These are phyloP conservation scores for Meyerozyma carpophila DNA, from an alignment of 1,139 yeast genomes.

Conservation along the genomic window DNA sequence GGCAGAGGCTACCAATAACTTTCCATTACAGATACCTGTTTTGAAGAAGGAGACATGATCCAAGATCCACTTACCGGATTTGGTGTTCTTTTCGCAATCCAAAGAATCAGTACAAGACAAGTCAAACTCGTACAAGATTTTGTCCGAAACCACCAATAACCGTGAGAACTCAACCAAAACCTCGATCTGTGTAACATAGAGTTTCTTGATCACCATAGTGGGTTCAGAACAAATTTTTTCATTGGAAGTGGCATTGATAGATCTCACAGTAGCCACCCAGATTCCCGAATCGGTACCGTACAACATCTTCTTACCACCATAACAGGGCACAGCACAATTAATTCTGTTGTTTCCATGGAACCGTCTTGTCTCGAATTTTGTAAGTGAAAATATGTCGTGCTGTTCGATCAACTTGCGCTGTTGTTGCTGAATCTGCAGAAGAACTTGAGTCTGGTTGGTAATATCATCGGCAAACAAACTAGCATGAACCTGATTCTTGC, in stretches of 20 bases:
- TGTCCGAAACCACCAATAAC: conserved; percentile 76
- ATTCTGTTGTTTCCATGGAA: conserved; percentile 70
- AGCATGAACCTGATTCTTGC: conserved; percentile 40
- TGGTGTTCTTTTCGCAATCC: conserved; percentile 63
- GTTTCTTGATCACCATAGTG: conserved; percentile 67
- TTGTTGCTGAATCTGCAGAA: conserved; percentile 75
- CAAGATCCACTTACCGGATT: conserved; percentile 73
- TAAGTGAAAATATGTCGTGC: conserved; percentile 75
- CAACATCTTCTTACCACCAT: conserved; percentile 85
- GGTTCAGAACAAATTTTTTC: conserved; percentile 64
- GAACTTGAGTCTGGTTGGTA: conserved; percentile 69
- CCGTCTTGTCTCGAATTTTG: conserved; percentile 66
- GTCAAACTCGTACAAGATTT: conserved; percentile 78
- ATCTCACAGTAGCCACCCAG: conserved; percentile 64
- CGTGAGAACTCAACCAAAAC: conserved; percentile 90
- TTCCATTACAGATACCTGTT: conserved; percentile 88
- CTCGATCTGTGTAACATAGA: conserved; percentile 83
- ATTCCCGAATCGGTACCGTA: conserved; percentile 93
- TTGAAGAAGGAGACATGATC: conserved; percentile 85
- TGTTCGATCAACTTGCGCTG: conserved; percentile 67
- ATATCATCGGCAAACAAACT: conserved; percentile 45
- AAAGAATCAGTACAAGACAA: conserved; percentile 62
- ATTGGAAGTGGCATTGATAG: conserved; percentile 38
- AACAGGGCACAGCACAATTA: conserved; percentile 90
- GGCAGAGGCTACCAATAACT: conserved; percentile 85